phyloP scores from a whole-genome alignment of 306 rosid species.

The Prunus salicina region DNA sequence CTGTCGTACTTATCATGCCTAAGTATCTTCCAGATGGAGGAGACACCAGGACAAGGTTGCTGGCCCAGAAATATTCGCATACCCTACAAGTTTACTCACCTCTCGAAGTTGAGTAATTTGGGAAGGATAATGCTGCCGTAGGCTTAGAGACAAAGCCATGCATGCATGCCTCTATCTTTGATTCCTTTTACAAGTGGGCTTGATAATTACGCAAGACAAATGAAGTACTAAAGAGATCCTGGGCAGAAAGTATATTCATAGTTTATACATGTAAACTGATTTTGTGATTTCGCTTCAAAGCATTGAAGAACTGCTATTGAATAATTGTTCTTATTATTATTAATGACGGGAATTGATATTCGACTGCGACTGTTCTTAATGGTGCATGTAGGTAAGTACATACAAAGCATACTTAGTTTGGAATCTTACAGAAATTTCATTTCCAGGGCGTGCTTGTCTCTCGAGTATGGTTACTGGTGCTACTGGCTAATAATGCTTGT shows the following conservation, averaged over 20 bases:
- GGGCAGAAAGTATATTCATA: background rate
- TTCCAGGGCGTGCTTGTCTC: too few species aligned
- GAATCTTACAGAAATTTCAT: background rate
- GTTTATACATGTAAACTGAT: background rate
- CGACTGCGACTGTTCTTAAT: background rate
- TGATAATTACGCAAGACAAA: background rate
- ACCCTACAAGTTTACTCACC: slow-evolving; percentile 20
- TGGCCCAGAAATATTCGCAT: slow-evolving; percentile 18
- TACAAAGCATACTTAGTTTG: background rate
- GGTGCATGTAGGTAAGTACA: background rate
- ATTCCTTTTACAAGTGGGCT: slow-evolving; percentile 13
- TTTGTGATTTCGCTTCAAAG: background rate
- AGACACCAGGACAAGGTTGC: slow-evolving; percentile 15
- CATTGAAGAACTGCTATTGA: background rate
- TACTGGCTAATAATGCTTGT: too few species aligned
- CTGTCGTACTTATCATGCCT: slow-evolving; percentile 11
- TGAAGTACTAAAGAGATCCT: background rate
- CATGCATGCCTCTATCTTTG: slow-evolving; percentile 5
- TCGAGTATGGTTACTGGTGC: too few species aligned
- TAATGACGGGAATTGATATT: background rate
- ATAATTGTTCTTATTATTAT: too few species aligned
- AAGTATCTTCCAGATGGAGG: slow-evolving; percentile 15
- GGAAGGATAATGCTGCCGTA: slow-evolving; percentile 15
- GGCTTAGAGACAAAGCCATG: slow-evolving; percentile 22
- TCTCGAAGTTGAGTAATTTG: slow-evolving; percentile 5